Percentiles rank a stretch among this genome's conserved stretches.
Conservation (phyloP, 2,329 filamentous ascomycete genomes). For the Colletotrichum cuscutae region DNA sequence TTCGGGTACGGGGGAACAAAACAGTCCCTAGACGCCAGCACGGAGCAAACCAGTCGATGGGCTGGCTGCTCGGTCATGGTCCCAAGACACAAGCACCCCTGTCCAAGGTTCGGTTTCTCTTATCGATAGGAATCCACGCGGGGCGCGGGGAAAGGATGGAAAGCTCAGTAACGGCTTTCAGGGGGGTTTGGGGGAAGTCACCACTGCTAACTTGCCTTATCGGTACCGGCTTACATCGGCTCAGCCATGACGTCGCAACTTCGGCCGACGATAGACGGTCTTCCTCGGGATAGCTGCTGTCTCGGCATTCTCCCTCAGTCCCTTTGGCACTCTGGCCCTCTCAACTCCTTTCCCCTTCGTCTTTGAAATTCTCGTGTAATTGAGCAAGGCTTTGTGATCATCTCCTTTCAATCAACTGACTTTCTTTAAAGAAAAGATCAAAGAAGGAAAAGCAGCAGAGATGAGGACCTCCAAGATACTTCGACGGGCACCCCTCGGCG, state of each 20-base stretch:
- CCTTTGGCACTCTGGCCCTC: background rate
- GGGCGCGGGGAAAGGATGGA: background rate
- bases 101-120: background rate
- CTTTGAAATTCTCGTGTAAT: background rate
- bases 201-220: too few species aligned
- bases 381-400: background rate
- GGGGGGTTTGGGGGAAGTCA: background rate
- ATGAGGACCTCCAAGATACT: conserved; percentile 41
- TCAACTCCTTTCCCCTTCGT: background rate
- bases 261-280: conserved; percentile 31
- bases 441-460: background rate
- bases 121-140: background rate
- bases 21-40: conserved; percentile 2
- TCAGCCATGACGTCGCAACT: conserved; percentile 42
- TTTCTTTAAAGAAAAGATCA: background rate
- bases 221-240: conserved; percentile 45
- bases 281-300: conserved; percentile 21
- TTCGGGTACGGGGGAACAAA: background rate
- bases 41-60: conserved; percentile 18
- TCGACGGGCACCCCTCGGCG: conserved; percentile 42
- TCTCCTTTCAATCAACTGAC: background rate
- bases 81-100: background rate
- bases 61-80: too few species aligned
- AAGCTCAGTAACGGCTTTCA: background rate
- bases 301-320: conserved; percentile 17